phyloP scores from a whole-genome alignment of 441 rosid species.

The Raphanus hybrid region DNA sequence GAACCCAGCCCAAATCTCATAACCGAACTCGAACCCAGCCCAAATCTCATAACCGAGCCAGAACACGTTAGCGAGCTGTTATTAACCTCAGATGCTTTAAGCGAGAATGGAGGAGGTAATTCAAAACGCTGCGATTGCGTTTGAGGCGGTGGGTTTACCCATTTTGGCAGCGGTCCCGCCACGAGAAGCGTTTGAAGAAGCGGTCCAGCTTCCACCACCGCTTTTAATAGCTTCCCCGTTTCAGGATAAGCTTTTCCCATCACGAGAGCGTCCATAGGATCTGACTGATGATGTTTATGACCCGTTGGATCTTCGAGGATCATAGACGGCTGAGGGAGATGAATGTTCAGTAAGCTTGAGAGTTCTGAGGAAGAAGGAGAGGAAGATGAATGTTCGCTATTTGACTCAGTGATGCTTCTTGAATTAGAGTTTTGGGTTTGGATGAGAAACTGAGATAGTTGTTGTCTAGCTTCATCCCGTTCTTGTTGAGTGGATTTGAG shows the following conservation, averaged over 20 bases:
- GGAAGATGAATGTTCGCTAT: conserved; percentile 49
- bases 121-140: conserved; percentile 39
- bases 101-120: conserved; percentile 45
- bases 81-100: conserved; percentile 33
- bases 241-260: conserved; percentile 66
- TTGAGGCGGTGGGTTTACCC: conserved; percentile 88
- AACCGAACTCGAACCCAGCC: conserved; percentile 33
- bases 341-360: conserved; percentile 48
- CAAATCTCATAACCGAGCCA: conserved; percentile 53
- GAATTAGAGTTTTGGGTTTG: conserved; percentile 33
- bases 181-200: conserved; percentile 77
- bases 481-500: conserved; percentile 65
- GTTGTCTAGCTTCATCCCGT: conserved; percentile 77
- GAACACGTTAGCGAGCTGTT: conserved; percentile 50
- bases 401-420: conserved; percentile 75
- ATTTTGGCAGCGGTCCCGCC: conserved; percentile 83
- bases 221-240: conserved; percentile 71
- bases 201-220: conserved; percentile 84
- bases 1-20: conserved; percentile 41
- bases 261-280: conserved; percentile 56
- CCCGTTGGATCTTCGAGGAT: conserved; percentile 45
- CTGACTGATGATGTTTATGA: conserved; percentile 22
- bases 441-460: conserved; percentile 53
- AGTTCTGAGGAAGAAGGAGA: conserved; percentile 79
- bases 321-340: conserved; percentile 37